Percentiles rank a stretch among this genome's conserved stretches.
These are phyloP conservation scores for Candida sonorensis DNA, from an alignment of 805 yeast genomes.

Conservation along the genomic window DNA sequence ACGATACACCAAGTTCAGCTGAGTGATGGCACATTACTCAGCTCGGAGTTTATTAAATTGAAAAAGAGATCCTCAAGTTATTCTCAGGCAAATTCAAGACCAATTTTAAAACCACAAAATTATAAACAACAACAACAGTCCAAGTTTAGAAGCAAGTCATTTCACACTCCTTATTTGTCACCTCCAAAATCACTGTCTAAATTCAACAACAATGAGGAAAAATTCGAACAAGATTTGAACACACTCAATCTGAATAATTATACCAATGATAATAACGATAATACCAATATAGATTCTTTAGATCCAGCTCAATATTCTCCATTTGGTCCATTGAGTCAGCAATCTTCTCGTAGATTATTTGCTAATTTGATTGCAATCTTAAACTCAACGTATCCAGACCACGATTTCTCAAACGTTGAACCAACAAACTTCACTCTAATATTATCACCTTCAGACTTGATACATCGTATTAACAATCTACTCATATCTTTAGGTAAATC, in stretches of 20 bases:
- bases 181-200: conserved; percentile 20
- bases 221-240: conserved; percentile 1
- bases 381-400: conserved; percentile 92
- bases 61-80: conserved; percentile 28
- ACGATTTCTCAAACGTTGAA: conserved; percentile 81
- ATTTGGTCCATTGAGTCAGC: conserved; percentile 84
- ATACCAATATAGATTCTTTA: not conserved
- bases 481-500: conserved; percentile 59
- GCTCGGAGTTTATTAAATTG: conserved; percentile 25
- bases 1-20: too few relatives aligned
- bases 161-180: conserved; percentile 20
- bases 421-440: conserved; percentile 70
- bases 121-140: conserved; percentile 3
- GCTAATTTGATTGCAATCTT: conserved; percentile 86
- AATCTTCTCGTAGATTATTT: conserved; percentile 83
- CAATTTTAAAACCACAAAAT: conserved; percentile 7
- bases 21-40: conserved; percentile 12
- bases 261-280: not conserved
- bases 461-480: conserved; percentile 68
- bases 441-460: conserved; percentile 39
- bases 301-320: conserved; percentile 40
- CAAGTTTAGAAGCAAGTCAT: conserved; percentile 24
- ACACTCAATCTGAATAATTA: not conserved
- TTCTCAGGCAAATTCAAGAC: conserved; percentile 20
- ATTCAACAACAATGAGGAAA: conserved; percentile 3